phyloP scores from a whole-genome alignment of 1,284 basidiomycete species.

The Anthracocystis walkeri region DNA sequence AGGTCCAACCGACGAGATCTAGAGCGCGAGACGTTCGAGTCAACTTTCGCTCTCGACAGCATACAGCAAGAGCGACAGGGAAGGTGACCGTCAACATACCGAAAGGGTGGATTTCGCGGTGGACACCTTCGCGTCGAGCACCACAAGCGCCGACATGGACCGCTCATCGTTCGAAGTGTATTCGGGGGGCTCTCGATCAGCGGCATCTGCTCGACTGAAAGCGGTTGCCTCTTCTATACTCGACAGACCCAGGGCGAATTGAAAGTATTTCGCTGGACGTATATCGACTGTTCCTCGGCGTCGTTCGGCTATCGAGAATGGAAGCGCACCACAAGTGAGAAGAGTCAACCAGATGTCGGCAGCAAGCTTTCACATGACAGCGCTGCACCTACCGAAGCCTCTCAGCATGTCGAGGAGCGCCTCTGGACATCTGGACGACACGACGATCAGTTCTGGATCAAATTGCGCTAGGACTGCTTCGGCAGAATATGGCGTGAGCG shows the following conservation, averaged over 20 bases:
- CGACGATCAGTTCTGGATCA: slow-evolving; percentile 28
- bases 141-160: slow-evolving; percentile 12
- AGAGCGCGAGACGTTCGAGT: not conserved
- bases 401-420: slow-evolving; percentile 20
- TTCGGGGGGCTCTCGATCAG: not conserved
- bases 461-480: slow-evolving; percentile 40
- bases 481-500: not conserved
- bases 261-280: slow-evolving; percentile 28
- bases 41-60: not conserved
- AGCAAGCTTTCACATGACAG: not conserved
- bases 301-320: slow-evolving; percentile 18
- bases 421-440: slow-evolving; percentile 29
- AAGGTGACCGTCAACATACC: slow-evolving; percentile 14
- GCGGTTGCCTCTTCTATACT: slow-evolving; percentile 23
- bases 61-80: not conserved
- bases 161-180: slow-evolving; percentile 5
- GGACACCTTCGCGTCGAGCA: slow-evolving; percentile 32
- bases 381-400: slow-evolving; percentile 17
- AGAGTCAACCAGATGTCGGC: not conserved
- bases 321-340: too few species aligned
- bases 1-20: slow-evolving; percentile 34
- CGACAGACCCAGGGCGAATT: slow-evolving; percentile 29
- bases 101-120: slow-evolving; percentile 30
- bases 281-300: slow-evolving; percentile 8
- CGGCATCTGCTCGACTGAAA: slow-evolving; percentile 4